Evolutionary conservation across 352 stramenopile genomes (phyloP), one percentile per base, ranked within the genome.

Genomic region (Peronospora destructor): DNA sequence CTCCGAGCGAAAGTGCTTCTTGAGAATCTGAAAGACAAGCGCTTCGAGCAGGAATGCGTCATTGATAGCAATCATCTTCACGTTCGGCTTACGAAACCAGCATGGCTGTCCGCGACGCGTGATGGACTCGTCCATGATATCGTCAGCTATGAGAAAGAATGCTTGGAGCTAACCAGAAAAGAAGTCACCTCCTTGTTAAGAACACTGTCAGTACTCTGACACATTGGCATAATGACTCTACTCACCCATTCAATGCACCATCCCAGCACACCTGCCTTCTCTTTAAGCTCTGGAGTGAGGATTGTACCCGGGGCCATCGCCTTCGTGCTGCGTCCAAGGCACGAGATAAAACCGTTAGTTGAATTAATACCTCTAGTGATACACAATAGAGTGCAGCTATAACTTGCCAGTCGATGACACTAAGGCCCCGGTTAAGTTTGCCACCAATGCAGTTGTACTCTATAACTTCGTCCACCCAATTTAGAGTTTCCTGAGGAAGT

Each of bases 71-170:
- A 97, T 98, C 76, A 95, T 84, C 66, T 94, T 73, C 14, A 95
- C 80, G 32, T 91, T 67, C 1, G 81, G 57, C 26, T 87, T 79
- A 49, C 93, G 87, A 71, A 97, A 99, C 97, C 96, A 99, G 77
- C 96, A 99, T 41, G 95, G 91, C 61, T 97, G 78, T 16, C 97
- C 95, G 34, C 96, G 92, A 41, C 96, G 90, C 36, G 89, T 97
- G 37, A 96, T 75, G 21, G 85, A 98, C 5, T 85, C 84, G 71
- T 99, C 97, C 97, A 99, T 99, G 53, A 99, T 92, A 71, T 99
- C 97, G 68, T 99, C 97, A 0, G 95, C 95, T 3, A 99, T 91
- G 9, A 99, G 70, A 64, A 99, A 98, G 55, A 97, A 98, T n/a
- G 96, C 96, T 84, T 99, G 96, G 11, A 99, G 74, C 79, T 88